A percentile compares a stretch with the other conserved stretches of the same genome.
Conservation (phyloP, 495 filamentous ascomycete species). For the Neurospora cerealis region DNA sequence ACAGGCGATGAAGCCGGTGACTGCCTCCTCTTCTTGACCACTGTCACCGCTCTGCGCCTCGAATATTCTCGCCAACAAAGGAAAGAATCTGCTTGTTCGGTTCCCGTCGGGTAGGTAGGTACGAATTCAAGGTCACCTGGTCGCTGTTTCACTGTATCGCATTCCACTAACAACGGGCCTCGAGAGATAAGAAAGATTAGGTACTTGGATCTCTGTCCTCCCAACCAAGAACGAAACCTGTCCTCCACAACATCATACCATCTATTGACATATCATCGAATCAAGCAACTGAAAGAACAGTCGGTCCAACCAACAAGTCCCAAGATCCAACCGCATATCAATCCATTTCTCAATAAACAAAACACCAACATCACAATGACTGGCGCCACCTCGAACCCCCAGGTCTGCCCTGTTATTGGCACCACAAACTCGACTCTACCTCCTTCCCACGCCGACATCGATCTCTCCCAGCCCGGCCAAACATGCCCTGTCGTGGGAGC, state of each 20-base stretch:
- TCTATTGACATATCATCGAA: background rate
- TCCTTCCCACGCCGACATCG: conserved; percentile 30
- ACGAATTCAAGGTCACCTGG: background rate
- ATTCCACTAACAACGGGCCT: background rate
- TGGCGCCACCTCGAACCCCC: background rate
- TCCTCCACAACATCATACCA: background rate
- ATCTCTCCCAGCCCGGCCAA: conserved; percentile 34
- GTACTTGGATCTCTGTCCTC: background rate
- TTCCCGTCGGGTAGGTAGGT: background rate
- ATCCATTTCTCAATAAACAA: background rate
- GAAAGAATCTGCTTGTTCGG: background rate
- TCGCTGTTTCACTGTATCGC: background rate
- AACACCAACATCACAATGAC: background rate
- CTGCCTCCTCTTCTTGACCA: background rate
- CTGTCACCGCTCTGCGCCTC: background rate
- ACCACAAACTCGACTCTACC: conserved; percentile 32
- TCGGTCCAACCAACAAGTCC: background rate
- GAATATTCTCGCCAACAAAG: background rate
- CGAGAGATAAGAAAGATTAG: background rate
- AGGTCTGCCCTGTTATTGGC: background rate
- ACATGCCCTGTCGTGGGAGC: conserved; percentile 35
- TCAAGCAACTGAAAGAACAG: background rate
- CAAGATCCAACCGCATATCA: background rate
- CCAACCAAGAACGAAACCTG: background rate
- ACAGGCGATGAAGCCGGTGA: background rate